A percentile compares a stretch with the other conserved stretches of the same genome.
Conservation (phyloP, 495 filamentous ascomycete species). For the Sabuloglossum arenarium region DNA sequence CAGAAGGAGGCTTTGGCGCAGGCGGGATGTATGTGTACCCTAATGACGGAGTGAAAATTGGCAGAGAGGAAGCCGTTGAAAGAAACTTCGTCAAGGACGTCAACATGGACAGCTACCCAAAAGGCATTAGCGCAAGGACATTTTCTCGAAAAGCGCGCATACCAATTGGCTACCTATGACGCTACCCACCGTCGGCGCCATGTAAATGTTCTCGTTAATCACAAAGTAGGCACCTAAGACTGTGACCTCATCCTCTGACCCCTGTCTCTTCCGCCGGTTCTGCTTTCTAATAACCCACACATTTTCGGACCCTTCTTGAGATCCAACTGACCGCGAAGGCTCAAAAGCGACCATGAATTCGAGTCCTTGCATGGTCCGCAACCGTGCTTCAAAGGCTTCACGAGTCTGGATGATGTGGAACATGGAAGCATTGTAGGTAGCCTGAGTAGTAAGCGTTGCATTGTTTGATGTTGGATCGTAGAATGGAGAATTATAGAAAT, state of each 20-base stretch:
- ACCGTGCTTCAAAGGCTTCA: constrained; percentile 53
- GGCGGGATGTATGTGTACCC: constrained; percentile 55
- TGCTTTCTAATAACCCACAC: constrained; percentile 93
- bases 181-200: constrained; percentile 66
- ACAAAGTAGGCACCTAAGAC: constrained; percentile 68
- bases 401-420: constrained; percentile 38
- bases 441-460: constrained; percentile 51
- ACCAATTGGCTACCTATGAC: constrained; percentile 60
- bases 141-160: constrained; percentile 10
- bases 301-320: constrained; percentile 17
- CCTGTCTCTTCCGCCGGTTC: constrained; percentile 31
- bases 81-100: constrained; percentile 49
- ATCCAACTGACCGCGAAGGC: constrained; percentile 29
- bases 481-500: constrained; percentile 79
- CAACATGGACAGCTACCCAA: constrained; percentile 31
- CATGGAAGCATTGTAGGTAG: constrained; percentile 45
- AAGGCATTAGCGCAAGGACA: not conserved
- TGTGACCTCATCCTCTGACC: constrained; percentile 44
- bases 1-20: constrained; percentile 18
- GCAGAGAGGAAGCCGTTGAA: constrained; percentile 35
- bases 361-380: constrained; percentile 58
- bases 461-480: constrained; percentile 85
- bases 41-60: constrained; percentile 48
- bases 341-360: constrained; percentile 19
- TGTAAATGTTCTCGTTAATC: constrained; percentile 67